Evolutionary conservation across 768 basidiomycete species (phyloP).

Genomic region (Mycena rosella): DNA sequence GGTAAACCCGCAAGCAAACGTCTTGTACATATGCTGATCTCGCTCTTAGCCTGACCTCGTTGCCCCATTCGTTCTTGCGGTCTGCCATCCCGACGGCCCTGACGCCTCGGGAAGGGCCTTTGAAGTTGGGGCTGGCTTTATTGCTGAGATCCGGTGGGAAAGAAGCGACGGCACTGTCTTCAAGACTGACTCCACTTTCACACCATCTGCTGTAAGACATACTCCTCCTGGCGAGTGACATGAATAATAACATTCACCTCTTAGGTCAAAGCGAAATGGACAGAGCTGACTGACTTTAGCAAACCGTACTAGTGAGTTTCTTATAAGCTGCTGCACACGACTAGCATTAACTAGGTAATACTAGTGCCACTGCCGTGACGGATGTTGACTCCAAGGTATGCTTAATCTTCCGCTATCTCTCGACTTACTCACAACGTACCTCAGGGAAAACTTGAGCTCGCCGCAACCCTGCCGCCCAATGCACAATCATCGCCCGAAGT

Average conservation of each 20-base stretch:
- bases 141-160: slow-evolving; percentile 95
- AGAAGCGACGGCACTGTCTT: slow-evolving; percentile 88
- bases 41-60: slow-evolving; percentile 84
- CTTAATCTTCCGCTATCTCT: no score
- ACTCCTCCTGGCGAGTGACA: background rate
- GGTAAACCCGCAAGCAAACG: slow-evolving; percentile 50
- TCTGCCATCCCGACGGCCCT: slow-evolving; percentile 87
- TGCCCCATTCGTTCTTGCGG: slow-evolving; percentile 90
- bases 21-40: slow-evolving; percentile 19
- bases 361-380: slow-evolving; percentile 72
- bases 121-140: slow-evolving; percentile 93
- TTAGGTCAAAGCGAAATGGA: slow-evolving; percentile 88
- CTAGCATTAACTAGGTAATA: slow-evolving; percentile 29
- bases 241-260: slow-evolving; percentile 1
- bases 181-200: slow-evolving; percentile 91
- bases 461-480: slow-evolving; percentile 76
- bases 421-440: background rate
- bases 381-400: slow-evolving; percentile 73
- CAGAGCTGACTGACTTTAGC: slow-evolving; percentile 83
- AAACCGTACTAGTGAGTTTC: slow-evolving; percentile 74
- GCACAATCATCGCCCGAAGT: slow-evolving; percentile 76
- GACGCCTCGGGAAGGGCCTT: slow-evolving; percentile 87
- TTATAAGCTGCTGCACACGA: background rate
- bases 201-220: slow-evolving; percentile 85
- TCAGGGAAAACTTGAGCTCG: slow-evolving; percentile 70